phyloP scores from a whole-genome alignment of 352 stramenopile genomes.

The Phytophthora colocasiae region DNA sequence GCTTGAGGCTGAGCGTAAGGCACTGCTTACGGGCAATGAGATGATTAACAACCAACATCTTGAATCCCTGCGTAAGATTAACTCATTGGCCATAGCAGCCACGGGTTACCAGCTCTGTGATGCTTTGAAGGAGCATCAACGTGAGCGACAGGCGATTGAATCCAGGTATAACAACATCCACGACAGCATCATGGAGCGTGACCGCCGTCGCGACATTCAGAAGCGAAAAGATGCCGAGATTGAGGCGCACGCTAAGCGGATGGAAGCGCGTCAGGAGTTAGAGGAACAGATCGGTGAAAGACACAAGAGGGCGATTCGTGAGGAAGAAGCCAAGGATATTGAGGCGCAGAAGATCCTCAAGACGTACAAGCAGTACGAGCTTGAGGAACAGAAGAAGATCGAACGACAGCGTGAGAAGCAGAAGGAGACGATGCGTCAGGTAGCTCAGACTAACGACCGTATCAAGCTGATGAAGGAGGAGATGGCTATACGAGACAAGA shows the following conservation, averaged over 20 bases:
- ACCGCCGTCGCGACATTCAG: slow-evolving; percentile 62
- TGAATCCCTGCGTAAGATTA: slow-evolving; percentile 69
- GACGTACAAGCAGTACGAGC: slow-evolving; percentile 85
- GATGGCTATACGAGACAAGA: slow-evolving; percentile 52
- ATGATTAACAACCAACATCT: slow-evolving; percentile 67
- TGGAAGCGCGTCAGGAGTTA: slow-evolving; percentile 72
- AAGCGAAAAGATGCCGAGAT: slow-evolving; percentile 53
- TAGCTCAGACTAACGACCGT: slow-evolving; percentile 69
- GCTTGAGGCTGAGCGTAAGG: slow-evolving; percentile 67
- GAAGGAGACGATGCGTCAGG: slow-evolving; percentile 52
- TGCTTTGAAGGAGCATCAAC: slow-evolving; percentile 49
- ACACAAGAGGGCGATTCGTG: slow-evolving; percentile 71
- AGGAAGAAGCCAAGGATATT: slow-evolving; percentile 81
- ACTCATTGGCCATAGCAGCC: slow-evolving; percentile 70
- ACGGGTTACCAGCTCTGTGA: slow-evolving; percentile 76
- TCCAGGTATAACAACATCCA: slow-evolving; percentile 70
- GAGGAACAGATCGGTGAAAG: slow-evolving; percentile 76
- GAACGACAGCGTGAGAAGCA: slow-evolving; percentile 54
- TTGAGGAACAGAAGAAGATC: slow-evolving; percentile 67
- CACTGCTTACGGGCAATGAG: slow-evolving; percentile 71
- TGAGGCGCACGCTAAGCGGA: slow-evolving; percentile 49
- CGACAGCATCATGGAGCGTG: slow-evolving; percentile 79
- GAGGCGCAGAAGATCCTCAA: slow-evolving; percentile 82
- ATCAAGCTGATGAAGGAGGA: slow-evolving; percentile 77
- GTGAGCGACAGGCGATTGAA: slow-evolving; percentile 53